These are phyloP conservation scores for Raphanus hybrid DNA, from an alignment of 441 rosid genomes.

Conservation along the genomic window DNA sequence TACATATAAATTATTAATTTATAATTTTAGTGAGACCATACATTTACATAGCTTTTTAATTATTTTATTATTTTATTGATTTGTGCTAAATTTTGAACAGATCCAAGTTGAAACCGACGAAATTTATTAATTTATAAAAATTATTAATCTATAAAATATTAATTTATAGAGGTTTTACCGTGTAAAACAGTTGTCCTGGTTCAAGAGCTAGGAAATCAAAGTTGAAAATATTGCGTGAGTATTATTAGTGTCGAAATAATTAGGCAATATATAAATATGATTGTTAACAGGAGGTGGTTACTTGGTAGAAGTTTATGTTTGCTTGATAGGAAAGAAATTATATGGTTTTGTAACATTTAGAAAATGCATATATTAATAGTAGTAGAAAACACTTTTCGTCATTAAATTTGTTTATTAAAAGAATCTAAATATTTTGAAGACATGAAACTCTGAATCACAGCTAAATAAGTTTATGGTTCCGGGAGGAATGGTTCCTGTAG, in stretches of 20 bases:
- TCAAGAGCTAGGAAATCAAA: background rate
- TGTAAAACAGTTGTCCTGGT: background rate
- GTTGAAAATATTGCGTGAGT: conserved; percentile 22
- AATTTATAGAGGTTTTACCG: no score
- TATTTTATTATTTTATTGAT: no score
- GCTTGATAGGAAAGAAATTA: conserved; percentile 33
- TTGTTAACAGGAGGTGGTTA: conserved; percentile 11
- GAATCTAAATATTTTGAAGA: background rate
- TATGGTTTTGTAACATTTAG: background rate
- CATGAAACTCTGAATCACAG: background rate
- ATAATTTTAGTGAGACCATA: no score
- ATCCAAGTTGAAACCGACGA: no score
- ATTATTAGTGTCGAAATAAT: conserved; percentile 25
- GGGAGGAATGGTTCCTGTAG: background rate
- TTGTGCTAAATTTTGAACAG: no score
- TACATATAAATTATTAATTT: no score
- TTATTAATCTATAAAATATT: no score
- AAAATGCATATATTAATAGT: background rate
- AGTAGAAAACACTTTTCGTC: no score
- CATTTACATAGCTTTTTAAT: no score
- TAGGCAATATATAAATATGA: conserved; percentile 12
- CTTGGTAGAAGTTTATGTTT: conserved; percentile 29
- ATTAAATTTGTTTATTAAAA: no score
- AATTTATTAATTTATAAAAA: no score
- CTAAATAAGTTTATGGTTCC: background rate